Evolutionary conservation across 345 rosid species (phyloP), one percentile per base, ranked within the genome.

Genomic region (Camelina sativa): DNA sequence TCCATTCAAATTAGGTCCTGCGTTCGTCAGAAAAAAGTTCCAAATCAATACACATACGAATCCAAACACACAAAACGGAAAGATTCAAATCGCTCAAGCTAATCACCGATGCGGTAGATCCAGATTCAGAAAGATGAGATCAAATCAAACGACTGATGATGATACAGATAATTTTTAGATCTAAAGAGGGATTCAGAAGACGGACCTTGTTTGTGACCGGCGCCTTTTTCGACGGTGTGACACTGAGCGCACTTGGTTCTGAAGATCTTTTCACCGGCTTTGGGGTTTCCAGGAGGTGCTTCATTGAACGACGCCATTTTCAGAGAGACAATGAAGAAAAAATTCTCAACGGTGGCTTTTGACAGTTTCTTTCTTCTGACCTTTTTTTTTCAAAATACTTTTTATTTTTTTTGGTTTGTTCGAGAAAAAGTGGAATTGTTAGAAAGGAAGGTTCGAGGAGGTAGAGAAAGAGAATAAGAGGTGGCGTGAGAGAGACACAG

Each of bases 161-260:
- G 11, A 8, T 0, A 53, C 11, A 53, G 4, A 44, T 0, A 16
- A 54, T 2, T 25, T 8, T 3, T 35, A 37, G 67, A 75, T 52
- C 64, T 41, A 11, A 43, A 20, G 22, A 20, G 22, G 22, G 22
- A 20, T 20, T 1, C 22, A 20, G 16, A 43, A 20, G 44, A 34
- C 76, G 60, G 4, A 89, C 98, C 98, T 85, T 93, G 97, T 80
- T 93, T 93, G 84, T 93, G 98, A 79, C 98, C 98, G 22, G 96
- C 93, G 61, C 98, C 97, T 82, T 93, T 85, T 0, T 93, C 98
- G 66, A 87, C 98, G 80, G 98, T 93, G 84, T 79, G 82, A 37
- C 82, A 79, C 75, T 79, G 82, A 3, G 82, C 82, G 55, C 82
- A 79, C 43, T 94, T 94, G 47, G 86, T 91, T 84, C 79, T 86